These are phyloP conservation scores for Tricholoma hemisulphureum DNA, from an alignment of 768 basidiomycete species.

Conservation along the genomic window DNA sequence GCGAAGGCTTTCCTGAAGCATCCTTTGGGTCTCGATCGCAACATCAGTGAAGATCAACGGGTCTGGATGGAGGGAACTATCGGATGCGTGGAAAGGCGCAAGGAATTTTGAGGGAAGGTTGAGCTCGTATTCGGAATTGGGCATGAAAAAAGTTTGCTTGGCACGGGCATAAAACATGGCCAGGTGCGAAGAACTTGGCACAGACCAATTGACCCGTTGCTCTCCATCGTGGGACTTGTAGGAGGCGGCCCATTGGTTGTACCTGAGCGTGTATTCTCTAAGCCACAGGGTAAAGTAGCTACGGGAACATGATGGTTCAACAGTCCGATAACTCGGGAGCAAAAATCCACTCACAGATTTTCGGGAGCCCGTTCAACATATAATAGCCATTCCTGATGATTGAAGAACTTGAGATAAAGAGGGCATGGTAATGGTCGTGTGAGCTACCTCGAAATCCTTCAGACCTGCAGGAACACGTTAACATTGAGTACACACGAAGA, in stretches of 20 bases:
- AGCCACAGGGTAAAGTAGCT: conserved; percentile 84
- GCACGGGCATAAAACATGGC: conserved; percentile 78
- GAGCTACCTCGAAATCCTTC: conserved; percentile 62
- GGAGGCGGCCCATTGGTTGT: conserved; percentile 43
- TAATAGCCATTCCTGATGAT: conserved; percentile 68
- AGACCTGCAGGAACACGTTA: conserved; percentile 40
- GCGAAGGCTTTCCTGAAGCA: conserved; percentile 61
- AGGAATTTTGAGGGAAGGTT: conserved; percentile 66
- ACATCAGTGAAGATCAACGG: conserved; percentile 63
- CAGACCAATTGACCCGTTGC: conserved; percentile 34
- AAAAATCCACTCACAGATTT: conserved; percentile 53
- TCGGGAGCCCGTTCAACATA: conserved; percentile 76
- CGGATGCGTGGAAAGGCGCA: conserved; percentile 51
- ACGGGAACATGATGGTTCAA: conserved; percentile 9
- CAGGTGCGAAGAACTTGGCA: conserved; percentile 51
- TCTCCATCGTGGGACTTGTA: conserved; percentile 32
- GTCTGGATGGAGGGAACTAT: conserved; percentile 55
- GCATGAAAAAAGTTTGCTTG: conserved; percentile 78
- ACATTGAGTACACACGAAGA: neutral
- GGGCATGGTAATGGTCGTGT: neutral
- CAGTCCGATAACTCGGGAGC: neutral
- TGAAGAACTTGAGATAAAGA: conserved; percentile 6
- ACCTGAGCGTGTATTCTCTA: conserved; percentile 61
- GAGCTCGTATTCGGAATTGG: conserved; percentile 69
- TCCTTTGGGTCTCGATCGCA: conserved; percentile 51